Conservation (phyloP, 192 early-diverging fungal species). For the Linnemannia exigua region DNA sequence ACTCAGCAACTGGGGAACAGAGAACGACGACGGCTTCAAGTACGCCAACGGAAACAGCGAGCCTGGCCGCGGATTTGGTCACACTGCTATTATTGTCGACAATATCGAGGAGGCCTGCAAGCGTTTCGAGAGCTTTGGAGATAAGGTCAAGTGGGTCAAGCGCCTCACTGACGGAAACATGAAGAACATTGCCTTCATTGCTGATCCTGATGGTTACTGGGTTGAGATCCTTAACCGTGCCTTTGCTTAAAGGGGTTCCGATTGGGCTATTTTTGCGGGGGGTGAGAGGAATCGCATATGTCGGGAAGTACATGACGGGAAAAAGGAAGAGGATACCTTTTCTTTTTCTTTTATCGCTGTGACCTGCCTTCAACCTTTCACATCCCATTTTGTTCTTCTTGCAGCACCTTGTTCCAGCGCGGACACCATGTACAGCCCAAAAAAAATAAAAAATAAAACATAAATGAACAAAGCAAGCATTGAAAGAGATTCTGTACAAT, state of each 20-base stretch:
- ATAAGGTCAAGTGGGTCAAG: conserved; percentile 86
- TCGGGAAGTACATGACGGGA: no score
- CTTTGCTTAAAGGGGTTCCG: conserved; percentile 33
- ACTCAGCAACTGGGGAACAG: conserved; percentile 83
- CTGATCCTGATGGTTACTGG: conserved; percentile 91
- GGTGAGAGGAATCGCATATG: no score
- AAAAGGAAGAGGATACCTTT: no score
- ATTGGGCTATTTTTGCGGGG: no score
- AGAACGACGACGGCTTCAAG: conserved; percentile 71
- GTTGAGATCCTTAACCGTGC: conserved; percentile 67
- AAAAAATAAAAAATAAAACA: neutral
- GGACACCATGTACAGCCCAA: neutral
- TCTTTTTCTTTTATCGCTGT: no score
- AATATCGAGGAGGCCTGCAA: conserved; percentile 82
- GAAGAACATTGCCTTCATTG: conserved; percentile 88
- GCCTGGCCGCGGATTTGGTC: conserved; percentile 81
- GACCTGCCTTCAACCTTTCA: no score
- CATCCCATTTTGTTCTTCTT: neutral
- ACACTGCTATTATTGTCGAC: conserved; percentile 86
- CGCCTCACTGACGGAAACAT: conserved; percentile 79
- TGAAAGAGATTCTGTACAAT: no score
- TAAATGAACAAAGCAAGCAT: neutral
- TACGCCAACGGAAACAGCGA: conserved; percentile 84
- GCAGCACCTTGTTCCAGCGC: neutral
- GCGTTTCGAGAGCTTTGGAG: conserved; percentile 78